phyloP scores from a whole-genome alignment of 2,329 filamentous ascomycete species.

The Hypomyces rosellus region DNA sequence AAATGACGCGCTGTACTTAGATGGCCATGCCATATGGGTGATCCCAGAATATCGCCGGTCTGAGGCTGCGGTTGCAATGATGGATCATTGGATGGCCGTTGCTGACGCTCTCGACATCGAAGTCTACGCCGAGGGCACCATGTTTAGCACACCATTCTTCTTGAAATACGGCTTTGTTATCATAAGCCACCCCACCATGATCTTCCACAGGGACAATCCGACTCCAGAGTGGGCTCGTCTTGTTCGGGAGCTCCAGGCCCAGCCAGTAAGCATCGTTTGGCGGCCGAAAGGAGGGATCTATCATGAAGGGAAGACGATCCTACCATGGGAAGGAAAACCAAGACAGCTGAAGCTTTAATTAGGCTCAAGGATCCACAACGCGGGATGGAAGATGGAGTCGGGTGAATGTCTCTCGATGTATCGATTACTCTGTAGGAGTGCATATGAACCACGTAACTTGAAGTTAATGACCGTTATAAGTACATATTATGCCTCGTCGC shows the following conservation, averaged over 20 bases:
- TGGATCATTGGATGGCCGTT: neutral
- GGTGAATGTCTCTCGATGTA: too few species aligned
- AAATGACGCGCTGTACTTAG: neutral
- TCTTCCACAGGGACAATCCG: neutral
- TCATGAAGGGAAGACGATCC: neutral
- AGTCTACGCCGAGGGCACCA: neutral
- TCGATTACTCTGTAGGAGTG: too few species aligned
- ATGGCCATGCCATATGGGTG: neutral
- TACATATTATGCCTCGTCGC: too few species aligned
- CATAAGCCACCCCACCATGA: neutral
- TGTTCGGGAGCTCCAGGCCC: neutral
- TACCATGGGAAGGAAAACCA: neutral
- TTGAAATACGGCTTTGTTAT: neutral
- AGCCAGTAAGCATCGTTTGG: neutral
- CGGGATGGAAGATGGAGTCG: too few species aligned
- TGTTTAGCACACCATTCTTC: neutral
- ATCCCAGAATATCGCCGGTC: neutral
- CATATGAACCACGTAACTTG: too few species aligned
- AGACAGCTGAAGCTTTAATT: neutral
- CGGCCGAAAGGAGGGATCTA: neutral
- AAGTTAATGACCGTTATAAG: too few species aligned
- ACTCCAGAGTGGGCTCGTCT: neutral
- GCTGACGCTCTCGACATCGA: neutral
- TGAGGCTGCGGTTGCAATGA: neutral
- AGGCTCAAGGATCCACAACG: too few species aligned